phyloP scores from a whole-genome alignment of 805 yeast species.

The Kockiozyma suomiensis region DNA sequence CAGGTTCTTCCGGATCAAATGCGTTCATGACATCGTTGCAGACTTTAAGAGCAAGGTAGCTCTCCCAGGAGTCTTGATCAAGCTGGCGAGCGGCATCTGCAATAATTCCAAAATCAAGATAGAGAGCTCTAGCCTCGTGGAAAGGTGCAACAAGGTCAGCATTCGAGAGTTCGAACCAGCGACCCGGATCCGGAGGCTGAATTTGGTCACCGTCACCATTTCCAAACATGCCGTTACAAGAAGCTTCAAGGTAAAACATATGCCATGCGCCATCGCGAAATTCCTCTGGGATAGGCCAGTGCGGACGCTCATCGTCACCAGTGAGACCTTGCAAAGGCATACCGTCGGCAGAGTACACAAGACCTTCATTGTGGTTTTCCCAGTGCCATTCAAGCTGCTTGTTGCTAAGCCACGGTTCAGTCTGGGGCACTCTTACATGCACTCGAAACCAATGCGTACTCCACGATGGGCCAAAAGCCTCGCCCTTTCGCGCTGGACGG shows the following conservation, averaged over 20 bases:
- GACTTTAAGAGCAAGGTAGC: constrained; percentile 77
- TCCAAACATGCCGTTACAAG: constrained; percentile 95
- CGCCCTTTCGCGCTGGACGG: constrained; percentile 55
- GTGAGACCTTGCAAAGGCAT: constrained; percentile 80
- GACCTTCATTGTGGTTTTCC: constrained; percentile 81
- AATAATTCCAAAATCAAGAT: constrained; percentile 81
- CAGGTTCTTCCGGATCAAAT: constrained; percentile 71
- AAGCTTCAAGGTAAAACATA: constrained; percentile 78
- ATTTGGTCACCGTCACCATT: constrained; percentile 59
- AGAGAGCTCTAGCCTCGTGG: constrained; percentile 73
- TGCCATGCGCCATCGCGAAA: constrained; percentile 58
- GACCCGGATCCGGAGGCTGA: constrained; percentile 69
- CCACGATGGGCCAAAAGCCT: constrained; percentile 93
- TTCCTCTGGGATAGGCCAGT: constrained; percentile 64
- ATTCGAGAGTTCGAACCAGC: constrained; percentile 63
- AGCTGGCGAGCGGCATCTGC: constrained; percentile 91
- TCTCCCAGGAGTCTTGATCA: constrained; percentile 74
- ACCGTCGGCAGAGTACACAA: constrained; percentile 69
- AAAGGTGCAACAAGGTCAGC: constrained; percentile 86
- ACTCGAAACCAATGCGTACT: constrained; percentile 92
- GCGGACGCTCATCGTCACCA: constrained; percentile 72
- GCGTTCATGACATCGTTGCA: constrained; percentile 80
- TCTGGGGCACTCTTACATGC: constrained; percentile 61
- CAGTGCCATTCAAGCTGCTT: constrained; percentile 43
- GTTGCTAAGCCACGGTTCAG: constrained; percentile 35